phyloP scores from a whole-genome alignment of 352 stramenopile species.

The Aphanomyces euteiches region DNA sequence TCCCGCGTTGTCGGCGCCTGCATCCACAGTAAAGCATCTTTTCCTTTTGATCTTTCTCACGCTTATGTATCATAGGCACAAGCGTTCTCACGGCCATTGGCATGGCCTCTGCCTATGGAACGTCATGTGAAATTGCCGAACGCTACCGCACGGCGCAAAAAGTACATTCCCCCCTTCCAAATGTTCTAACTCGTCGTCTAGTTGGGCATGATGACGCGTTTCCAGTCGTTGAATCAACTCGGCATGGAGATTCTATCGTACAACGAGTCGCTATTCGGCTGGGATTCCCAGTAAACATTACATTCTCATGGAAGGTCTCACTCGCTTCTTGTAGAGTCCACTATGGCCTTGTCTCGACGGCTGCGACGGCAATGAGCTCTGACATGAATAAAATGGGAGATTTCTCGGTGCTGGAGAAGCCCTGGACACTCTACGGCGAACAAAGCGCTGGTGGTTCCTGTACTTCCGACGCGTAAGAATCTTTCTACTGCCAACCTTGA shows the following conservation, averaged over 20 bases:
- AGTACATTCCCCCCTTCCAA: background rate
- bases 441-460: too few relatives aligned
- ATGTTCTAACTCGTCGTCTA: background rate
- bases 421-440: conserved; percentile 62
- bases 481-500: too few relatives aligned
- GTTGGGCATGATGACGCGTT: conserved; percentile 2
- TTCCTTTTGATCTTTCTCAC: background rate
- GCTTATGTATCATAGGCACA: conserved; percentile 26
- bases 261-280: conserved; percentile 8
- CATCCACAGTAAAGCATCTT: conserved; percentile 45
- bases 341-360: background rate
- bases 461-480: too few relatives aligned
- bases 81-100: conserved; percentile 54
- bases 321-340: background rate
- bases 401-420: conserved; percentile 54
- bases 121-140: conserved; percentile 67
- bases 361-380: conserved; percentile 36
- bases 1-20: conserved; percentile 60
- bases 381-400: conserved; percentile 50
- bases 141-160: conserved; percentile 38
- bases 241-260: conserved; percentile 3
- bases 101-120: conserved; percentile 46
- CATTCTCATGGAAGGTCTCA: background rate
- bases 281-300: background rate
- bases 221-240: background rate